Conservation (phyloP, 1,284 basidiomycete genomes). For the Anthracocystis panici-leucophaei region DNA sequence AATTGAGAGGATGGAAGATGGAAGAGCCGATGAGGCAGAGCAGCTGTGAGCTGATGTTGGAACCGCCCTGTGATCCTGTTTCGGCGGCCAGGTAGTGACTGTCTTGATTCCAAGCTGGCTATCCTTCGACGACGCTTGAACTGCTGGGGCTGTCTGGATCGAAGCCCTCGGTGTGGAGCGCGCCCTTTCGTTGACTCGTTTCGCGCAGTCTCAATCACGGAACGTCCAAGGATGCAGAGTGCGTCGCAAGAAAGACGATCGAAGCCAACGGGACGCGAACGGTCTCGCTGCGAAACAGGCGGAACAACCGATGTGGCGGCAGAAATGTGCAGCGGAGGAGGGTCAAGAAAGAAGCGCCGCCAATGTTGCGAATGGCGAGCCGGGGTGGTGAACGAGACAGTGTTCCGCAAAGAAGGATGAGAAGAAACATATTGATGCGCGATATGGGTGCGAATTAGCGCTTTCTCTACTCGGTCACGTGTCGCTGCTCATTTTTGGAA, state of each 20-base stretch:
- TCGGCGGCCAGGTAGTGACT: not conserved
- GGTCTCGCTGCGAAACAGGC: not conserved
- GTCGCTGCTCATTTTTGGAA: conserved; percentile 19
- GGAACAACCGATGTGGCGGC: not conserved
- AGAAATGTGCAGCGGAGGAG: not conserved
- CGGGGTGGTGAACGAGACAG: conserved; percentile 17
- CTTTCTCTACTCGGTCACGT: conserved; percentile 39
- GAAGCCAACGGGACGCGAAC: not conserved
- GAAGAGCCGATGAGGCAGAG: conserved; percentile 2
- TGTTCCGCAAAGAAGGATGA: not conserved
- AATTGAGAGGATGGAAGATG: not conserved
- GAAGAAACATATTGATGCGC: not conserved
- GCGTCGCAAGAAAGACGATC: not conserved
- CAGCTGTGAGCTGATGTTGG: not conserved
- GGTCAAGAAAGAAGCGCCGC: not conserved
- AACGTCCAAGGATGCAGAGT: not conserved
- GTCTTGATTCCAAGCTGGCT: not conserved
- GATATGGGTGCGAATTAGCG: conserved; percentile 1
- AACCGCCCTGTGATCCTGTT: not conserved
- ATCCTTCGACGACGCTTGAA: not conserved
- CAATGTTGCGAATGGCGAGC: not conserved
- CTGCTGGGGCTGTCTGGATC: not conserved
- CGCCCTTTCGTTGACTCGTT: not conserved
- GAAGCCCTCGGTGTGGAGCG: not conserved
- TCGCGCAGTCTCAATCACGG: not conserved